Percentiles rank a stretch among this genome's conserved stretches.
These are phyloP conservation scores for Cryptosporidium sp. DNA, from an alignment of 169 alveolate genomes.

Conservation along the genomic window DNA sequence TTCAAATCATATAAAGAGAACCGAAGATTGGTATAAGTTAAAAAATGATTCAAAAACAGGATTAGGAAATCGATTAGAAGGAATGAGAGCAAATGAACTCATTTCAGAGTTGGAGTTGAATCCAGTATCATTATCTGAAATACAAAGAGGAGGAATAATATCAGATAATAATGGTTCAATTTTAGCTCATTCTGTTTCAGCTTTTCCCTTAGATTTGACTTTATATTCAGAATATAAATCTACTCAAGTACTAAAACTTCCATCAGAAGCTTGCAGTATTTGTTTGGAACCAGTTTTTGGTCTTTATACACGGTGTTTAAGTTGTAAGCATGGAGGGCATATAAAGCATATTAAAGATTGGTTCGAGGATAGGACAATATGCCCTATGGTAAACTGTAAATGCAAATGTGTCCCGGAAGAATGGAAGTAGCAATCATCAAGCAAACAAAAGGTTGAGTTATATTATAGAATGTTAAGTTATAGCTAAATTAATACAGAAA, in stretches of 20 bases:
- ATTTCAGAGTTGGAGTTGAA: background rate
- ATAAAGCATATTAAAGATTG: constrained; percentile 35
- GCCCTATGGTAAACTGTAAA: constrained; percentile 33
- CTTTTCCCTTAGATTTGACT: background rate
- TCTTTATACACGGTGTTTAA: constrained; percentile 45
- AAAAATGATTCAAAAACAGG: background rate
- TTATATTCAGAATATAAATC: background rate
- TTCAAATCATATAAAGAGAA: constrained; percentile 3
- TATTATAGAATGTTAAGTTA: background rate
- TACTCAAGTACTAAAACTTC: background rate
- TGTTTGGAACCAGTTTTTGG: constrained; percentile 57
- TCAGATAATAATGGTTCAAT: background rate
- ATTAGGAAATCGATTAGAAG: background rate
- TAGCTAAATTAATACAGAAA: background rate
- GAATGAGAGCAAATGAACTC: background rate
- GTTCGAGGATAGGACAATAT: background rate
- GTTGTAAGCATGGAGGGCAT: constrained; percentile 68
- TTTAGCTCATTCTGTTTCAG: background rate
- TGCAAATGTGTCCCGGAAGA: constrained; percentile 24
- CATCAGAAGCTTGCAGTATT: background rate
- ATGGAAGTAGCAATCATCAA: background rate
- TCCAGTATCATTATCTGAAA: background rate
- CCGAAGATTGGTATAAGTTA: background rate
- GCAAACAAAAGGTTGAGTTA: background rate
- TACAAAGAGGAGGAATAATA: background rate